phyloP scores from a whole-genome alignment of 768 basidiomycete genomes.

The Tulasnella sp. region DNA sequence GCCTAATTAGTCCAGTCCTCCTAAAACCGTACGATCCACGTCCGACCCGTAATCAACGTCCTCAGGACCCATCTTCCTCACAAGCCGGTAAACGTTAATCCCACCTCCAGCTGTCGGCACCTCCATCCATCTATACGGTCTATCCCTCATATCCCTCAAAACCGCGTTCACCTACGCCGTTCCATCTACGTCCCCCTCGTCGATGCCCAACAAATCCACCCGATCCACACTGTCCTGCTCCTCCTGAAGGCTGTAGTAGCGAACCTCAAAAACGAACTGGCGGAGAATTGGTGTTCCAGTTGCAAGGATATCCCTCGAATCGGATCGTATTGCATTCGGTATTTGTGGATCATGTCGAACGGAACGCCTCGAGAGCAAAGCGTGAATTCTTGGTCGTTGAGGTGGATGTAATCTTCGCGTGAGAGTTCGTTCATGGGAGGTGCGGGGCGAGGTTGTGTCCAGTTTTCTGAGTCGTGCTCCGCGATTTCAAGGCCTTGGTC shows the following conservation, averaged over 20 bases:
- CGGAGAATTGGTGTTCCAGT: not conserved
- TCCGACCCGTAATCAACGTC: slow-evolving; percentile 19
- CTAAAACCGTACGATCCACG: not conserved
- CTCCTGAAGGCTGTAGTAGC: not conserved
- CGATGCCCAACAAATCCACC: slow-evolving; percentile 20
- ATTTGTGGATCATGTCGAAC: slow-evolving; percentile 28
- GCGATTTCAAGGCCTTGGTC: not conserved
- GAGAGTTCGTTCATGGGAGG: slow-evolving; percentile 15
- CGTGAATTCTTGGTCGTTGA: not conserved
- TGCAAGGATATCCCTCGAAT: slow-evolving; percentile 5
- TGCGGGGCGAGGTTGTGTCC: not conserved
- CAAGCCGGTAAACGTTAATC: not conserved
- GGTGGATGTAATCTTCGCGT: not conserved
- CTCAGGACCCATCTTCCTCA: slow-evolving; percentile 2
- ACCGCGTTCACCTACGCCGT: not conserved
- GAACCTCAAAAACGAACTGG: not conserved
- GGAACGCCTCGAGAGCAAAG: slow-evolving; percentile 26
- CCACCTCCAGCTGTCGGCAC: not conserved
- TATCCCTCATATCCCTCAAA: slow-evolving; percentile 7
- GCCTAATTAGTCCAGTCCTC: not conserved
- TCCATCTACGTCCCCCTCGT: slow-evolving; percentile 20
- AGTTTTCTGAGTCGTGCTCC: not conserved
- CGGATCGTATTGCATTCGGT: slow-evolving; percentile 10
- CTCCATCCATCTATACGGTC: slow-evolving; percentile 2
- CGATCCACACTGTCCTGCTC: slow-evolving; percentile 10